Evolutionary conservation across 2,329 filamentous ascomycete genomes (phyloP), one percentile per base, ranked within the genome.

Genomic region (Aspergillus luchuensis): DNA sequence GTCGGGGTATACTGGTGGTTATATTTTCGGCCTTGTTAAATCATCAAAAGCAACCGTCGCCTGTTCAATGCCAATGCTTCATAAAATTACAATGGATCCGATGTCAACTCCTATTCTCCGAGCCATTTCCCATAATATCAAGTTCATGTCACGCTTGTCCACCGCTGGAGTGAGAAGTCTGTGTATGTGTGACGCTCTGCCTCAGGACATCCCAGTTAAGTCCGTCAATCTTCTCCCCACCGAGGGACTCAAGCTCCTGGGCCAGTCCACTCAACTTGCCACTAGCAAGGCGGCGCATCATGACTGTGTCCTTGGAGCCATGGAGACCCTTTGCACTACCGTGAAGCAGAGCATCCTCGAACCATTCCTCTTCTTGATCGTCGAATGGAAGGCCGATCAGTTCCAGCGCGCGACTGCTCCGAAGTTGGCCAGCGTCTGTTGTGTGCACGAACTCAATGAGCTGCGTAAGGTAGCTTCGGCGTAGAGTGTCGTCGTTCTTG

Each of bases 321-420:
- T 84, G 86, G 7, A 89, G 77, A 45, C 80, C 83, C 69, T 86
- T 86, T 2, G 89, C 90, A 48, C 86, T 85, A 10, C 89, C 89
- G 4, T 80, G 79, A 0, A 85, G 80, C 39, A 96, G 78, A 60
- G 84, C 89, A 25, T 89, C 85, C 66, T 89, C 86, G 63, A 96
- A 87, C 89, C 90, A 94, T 4, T 72, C 72, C 71, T 93, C 90
- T 71, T 96, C 92, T 17, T 85, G 79, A 1, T 80, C 73, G 59
- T 86, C 86, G n/a, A 96, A 84, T 0, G 91, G 90, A 63, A 94
- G 76, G 62, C 89, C 88, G 8, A 91, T 84, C 0, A 96, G 80
- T 72, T 94, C 89, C 49, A 86, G 84, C 0, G 87, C 87, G 17
- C 85, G 84, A 15, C 82, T 79, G 2, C 86, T 84, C 19, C 80